Conservation (phyloP, 108 stramenopile genomes). For the Conticribra weissflogii region DNA sequence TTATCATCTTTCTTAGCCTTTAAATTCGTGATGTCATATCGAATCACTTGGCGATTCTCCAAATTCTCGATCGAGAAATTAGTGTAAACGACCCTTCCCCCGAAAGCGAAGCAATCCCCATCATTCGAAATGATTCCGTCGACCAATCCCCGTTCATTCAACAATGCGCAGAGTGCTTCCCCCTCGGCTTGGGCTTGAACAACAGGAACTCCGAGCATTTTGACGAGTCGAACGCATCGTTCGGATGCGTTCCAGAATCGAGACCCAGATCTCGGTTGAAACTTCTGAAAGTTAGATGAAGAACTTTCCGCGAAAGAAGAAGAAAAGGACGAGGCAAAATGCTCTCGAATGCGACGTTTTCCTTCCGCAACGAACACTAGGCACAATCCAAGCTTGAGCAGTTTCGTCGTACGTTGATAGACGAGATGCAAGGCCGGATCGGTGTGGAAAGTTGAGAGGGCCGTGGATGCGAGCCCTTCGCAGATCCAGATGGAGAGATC, state of each 20-base stretch:
- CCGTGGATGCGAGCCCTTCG: constrained; percentile 69
- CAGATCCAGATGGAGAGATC: constrained; percentile 95
- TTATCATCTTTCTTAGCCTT: constrained; percentile 23
- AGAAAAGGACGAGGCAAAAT: too few species aligned
- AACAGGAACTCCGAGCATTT: constrained; percentile 85
- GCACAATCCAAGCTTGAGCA: constrained; percentile 85
- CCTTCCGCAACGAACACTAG: constrained; percentile 96
- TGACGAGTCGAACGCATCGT: constrained; percentile 71
- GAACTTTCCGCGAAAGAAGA: too few species aligned
- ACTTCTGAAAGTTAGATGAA: constrained; percentile 28
- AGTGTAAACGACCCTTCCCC: constrained; percentile 87
- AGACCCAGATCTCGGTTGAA: constrained; percentile 63
- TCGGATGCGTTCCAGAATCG: constrained; percentile 77
- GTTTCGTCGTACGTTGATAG: constrained; percentile 80
- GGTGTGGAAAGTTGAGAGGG: constrained; percentile 57
- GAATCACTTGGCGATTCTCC: constrained; percentile 56
- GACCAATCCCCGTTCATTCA: constrained; percentile 79
- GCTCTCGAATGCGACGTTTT: constrained; percentile 58
- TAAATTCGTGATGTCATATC: constrained; percentile 63
- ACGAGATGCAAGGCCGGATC: constrained; percentile 77
- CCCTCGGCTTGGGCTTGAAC: constrained; percentile 93
- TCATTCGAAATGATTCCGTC: constrained; percentile 97
- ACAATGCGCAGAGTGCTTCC: constrained; percentile 92
- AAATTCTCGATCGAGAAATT: constrained; percentile 89
- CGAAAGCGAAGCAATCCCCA: constrained; percentile 94